These are phyloP conservation scores for Leptographium flavum DNA, from an alignment of 2,329 filamentous ascomycete genomes.

Conservation along the genomic window DNA sequence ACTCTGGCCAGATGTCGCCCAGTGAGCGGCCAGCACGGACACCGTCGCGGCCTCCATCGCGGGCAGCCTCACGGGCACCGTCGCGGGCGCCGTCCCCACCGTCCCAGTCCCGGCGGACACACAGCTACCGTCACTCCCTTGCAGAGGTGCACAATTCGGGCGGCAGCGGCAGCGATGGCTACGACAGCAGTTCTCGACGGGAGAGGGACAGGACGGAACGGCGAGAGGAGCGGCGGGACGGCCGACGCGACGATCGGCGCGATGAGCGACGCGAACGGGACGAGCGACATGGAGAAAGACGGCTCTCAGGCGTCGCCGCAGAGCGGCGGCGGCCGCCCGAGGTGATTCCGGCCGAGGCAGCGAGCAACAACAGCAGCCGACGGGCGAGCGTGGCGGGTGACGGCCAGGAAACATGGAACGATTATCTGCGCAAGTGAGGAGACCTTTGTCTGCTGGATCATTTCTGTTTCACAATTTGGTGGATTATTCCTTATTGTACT, in stretches of 20 bases:
- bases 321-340: neutral
- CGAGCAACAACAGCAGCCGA: neutral
- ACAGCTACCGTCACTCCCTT: neutral
- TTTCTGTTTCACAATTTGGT: too few relatives aligned
- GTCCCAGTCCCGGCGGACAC: neutral
- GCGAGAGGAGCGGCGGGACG: neutral
- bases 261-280: neutral
- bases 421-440: constrained; percentile 1
- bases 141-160: neutral
- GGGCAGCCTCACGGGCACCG: too few relatives aligned
- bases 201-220: neutral
- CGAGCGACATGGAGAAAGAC: too few relatives aligned
- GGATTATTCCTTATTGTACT: neutral
- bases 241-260: neutral
- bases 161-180: neutral
- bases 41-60: too few relatives aligned
- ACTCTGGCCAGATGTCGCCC: neutral
- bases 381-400: neutral
- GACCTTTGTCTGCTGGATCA: neutral
- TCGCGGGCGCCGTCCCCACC: too few relatives aligned
- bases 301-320: too few relatives aligned
- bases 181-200: too few relatives aligned
- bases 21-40: neutral
- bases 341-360: neutral
- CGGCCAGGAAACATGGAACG: constrained; percentile 8